Base-by-base conservation (phyloP, 345 rosid genomes). In the Nephelium lappaceum region DNA sequence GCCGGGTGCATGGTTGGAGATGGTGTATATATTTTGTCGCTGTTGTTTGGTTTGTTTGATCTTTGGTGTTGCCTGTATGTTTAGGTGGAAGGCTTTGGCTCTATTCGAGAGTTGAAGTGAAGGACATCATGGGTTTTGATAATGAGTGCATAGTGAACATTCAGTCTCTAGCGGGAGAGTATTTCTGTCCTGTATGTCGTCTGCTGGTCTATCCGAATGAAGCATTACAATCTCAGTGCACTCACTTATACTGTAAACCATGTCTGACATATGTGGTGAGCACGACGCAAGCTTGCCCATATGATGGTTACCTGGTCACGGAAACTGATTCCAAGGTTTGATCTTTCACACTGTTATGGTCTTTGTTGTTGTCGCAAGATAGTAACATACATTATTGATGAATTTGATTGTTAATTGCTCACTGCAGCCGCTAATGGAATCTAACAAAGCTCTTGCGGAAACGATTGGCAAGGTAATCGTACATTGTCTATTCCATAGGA, bases 321-420 rank as follows among this genome's bases (percentile, higher is more conserved):
- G 94, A 94, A 85, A 85, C 94, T 3, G 92, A 94, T 92, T 85
- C 98, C 57, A 89, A 92, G 95, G 98, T 90, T 77, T 11, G 78
- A 14, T 39, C 66, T 5, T 8, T 36, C 72, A 11, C 65, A 27
- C 36, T 23, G n/a, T 39, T 16, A 51, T 75, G 39, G 31, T 51
- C 24, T 60, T 41, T 55, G 19, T 11, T 45, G 11, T 11, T 2
- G 2, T 31, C 4, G 31, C 27, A 27, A 25, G 21, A 24, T 19
- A 64, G 62, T 64, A 19, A 63, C 27, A 6, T 31, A 19, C 39
- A 60, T 72, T 55, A 57, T 82, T 81, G 53, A 68, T 73, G 41
- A 27, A 3, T 74, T 21, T 71, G 49, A 25, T 43, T 19, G 31
- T 19, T 71, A 23, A 77, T 25, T 55, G 60, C 51, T 70, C 47